Evolutionary conservation across 129 eudicot species (phyloP).

Genomic region (Helianthus annuus): HanXRQr2.0-SUNRISE NC_035449.2:49217425-49217924

Average conservation of each 20-base stretch:
- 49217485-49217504: constrained; percentile 47
- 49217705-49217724: constrained; percentile 17
- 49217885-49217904: not conserved
- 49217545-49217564: constrained; percentile 2
- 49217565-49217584: constrained; percentile 28
- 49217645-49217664: constrained; percentile 9
- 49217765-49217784: constrained; percentile 23
- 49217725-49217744: constrained; percentile 15
- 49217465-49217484: constrained; percentile 55
- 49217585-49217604: constrained; percentile 19
- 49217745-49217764: not conserved
- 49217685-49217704: not conserved
- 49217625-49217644: constrained; percentile 23
- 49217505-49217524: constrained; percentile 61
- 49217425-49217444: constrained; percentile 40
- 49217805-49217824: constrained; percentile 3
- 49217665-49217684: not conserved
- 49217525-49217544: constrained; percentile 27
- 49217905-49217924: not conserved
- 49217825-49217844: constrained; percentile 17
- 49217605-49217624: constrained; percentile 31
- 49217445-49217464: constrained; percentile 75
- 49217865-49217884: not conserved
- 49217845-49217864: constrained; percentile 18
- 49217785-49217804: constrained; percentile 3